Evolutionary conservation across 2,329 filamentous ascomycete species (phyloP).

Genomic region (Diaporthe velutina): DNA sequence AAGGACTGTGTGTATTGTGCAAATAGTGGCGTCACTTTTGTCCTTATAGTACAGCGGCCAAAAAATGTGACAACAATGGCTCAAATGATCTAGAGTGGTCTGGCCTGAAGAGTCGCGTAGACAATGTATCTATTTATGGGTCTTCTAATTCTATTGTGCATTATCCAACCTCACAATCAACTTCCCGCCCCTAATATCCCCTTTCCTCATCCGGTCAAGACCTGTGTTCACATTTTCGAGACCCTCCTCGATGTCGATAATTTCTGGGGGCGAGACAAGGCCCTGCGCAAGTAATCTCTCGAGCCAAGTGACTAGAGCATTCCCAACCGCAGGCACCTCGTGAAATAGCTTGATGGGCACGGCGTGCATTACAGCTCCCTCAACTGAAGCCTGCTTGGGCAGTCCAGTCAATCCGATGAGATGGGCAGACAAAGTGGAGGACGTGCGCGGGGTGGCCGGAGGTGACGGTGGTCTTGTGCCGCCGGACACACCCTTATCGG

Average conservation of each 20-base stretch:
- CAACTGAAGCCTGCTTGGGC: conserved; percentile 65
- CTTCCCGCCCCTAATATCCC: conserved; percentile 76
- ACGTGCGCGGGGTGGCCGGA: conserved; percentile 53
- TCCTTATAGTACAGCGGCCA: too few relatives aligned
- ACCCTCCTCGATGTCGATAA: conserved; percentile 74
- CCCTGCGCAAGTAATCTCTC: conserved; percentile 71
- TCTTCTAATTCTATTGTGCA: conserved; percentile 13
- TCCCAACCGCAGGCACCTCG: conserved; percentile 73
- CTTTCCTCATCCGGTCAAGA: conserved; percentile 74
- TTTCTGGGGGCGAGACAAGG: conserved; percentile 70
- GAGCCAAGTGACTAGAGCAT: conserved; percentile 74
- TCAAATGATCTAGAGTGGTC: conserved; percentile 51
- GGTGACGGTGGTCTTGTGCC: conserved; percentile 49
- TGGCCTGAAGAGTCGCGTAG: background rate
- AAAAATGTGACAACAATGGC: too few relatives aligned
- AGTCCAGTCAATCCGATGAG: conserved; percentile 77
- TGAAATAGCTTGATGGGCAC: conserved; percentile 85
- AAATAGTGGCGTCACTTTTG: too few relatives aligned
- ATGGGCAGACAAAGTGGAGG: conserved; percentile 58
- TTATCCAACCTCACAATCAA: conserved; percentile 67
- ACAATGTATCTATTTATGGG: background rate
- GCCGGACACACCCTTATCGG: conserved; percentile 41
- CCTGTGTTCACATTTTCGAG: conserved; percentile 76
- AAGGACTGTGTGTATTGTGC: too few relatives aligned
- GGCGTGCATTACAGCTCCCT: conserved; percentile 68